Conservation (phyloP, 2,329 filamentous ascomycete species). For the Cordyceps javanica region DNA sequence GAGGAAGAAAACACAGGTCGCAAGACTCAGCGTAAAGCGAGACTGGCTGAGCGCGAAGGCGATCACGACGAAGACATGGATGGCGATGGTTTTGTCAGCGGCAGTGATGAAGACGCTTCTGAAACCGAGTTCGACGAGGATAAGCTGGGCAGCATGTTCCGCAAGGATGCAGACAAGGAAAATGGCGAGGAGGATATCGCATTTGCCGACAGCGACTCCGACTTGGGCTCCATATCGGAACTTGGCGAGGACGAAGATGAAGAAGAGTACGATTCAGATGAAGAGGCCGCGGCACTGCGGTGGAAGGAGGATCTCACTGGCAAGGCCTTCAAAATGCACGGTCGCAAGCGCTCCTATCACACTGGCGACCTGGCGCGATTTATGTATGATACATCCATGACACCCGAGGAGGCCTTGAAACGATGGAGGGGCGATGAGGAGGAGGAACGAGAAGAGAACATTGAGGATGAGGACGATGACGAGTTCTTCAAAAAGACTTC, state of each 20-base stretch:
- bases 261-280: constrained; percentile 50
- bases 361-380: constrained; percentile 77
- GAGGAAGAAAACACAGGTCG: constrained; percentile 52
- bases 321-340: constrained; percentile 66
- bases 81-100: constrained; percentile 49
- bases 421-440: constrained; percentile 69
- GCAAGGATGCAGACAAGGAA: constrained; percentile 43
- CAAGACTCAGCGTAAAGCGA: constrained; percentile 51
- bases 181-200: constrained; percentile 65
- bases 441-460: constrained; percentile 51
- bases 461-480: constrained; percentile 52
- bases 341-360: constrained; percentile 64
- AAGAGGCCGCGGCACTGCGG: constrained; percentile 65
- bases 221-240: constrained; percentile 78
- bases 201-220: constrained; percentile 96
- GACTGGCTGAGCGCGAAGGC: constrained; percentile 56
- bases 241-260: constrained; percentile 42
- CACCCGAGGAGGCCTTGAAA: constrained; percentile 66
- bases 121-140: constrained; percentile 53
- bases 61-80: constrained; percentile 51
- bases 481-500: constrained; percentile 61
- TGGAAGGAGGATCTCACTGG: constrained; percentile 88
- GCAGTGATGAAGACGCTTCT: constrained; percentile 44
- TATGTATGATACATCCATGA: constrained; percentile 80
- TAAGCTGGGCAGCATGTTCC: constrained; percentile 57